Evolutionary conservation across 176 grass and related monocot species (phyloP), one percentile per base, ranked within the genome.

Genomic region (Canna indica): DNA sequence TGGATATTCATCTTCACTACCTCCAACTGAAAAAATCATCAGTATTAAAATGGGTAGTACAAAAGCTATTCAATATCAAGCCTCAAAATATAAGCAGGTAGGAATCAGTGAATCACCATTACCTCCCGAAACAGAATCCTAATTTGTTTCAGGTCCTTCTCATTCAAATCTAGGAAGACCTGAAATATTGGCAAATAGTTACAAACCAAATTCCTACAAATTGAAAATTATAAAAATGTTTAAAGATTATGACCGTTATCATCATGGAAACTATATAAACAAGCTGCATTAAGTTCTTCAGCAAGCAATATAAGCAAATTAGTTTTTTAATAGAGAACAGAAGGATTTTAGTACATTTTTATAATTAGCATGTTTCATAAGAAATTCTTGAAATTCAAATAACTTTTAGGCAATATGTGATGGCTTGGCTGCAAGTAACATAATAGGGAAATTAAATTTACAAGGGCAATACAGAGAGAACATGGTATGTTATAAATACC

Each of bases 91-190:
- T 52, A 29, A 47, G 26, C 16, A 45, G 4, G 25, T 20, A 31
- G 22, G 42, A 18, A 70, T 27, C 26, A 39, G 34, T 8, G 42
- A 18, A 70, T 27, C 26, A 39, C n/a, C 0, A 72, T 56, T 87
- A 97, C 93, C 93, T 97, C 88, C 52, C 26, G 80, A 77, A 89
- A 85, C 27, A 97, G 72, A 81, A 80, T 80, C 12, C 86, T 83
- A 33, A 91, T 83, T 68, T 86, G 80, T 79, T 75, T 91, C 68
- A 90, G 59, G 33, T 97, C 93, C 72, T 87, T 97, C 56, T 97
- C 93, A 66, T 82, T 85, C 79, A 91, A 83, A 79, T 91, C 86
- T 45, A 97, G 67, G 76, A 91, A 97, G n/a, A 87, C 83, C 88
- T 97, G 81, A 46, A 73, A 79, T 67, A n/a, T 81, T 67, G 16